Evolutionary conservation across 78 protist species (phyloP), one percentile per base, ranked within the genome.

Genomic region (Dictyostelium firmibasis): DNA sequence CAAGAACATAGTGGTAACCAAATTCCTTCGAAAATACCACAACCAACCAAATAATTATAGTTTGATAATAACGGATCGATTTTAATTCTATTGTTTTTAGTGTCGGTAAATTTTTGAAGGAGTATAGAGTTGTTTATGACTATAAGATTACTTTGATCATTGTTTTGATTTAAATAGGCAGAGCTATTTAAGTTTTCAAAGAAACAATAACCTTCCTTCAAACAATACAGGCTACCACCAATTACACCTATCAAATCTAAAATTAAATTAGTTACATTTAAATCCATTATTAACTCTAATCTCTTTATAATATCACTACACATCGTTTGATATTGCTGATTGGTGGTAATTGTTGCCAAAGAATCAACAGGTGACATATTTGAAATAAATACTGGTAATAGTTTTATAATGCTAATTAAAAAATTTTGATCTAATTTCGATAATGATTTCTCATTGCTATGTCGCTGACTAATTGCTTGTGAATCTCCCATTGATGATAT

Each of bases 141-240:
- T 38, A 77, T 41, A 38, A 77, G 27, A 31, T 81, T 81, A 25
- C 29, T 29, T 47, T 81, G 27, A 11, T 16, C 43, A 11, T 14
- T 47, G 20, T 50, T 81, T 1, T 36, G n/a, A 16, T 29, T 29
- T 14, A 27, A 6, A 14, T 81, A 27, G 1, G 70, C 31, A 29
- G 8, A 27, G n/a, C 20, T 47, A 41, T 81, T 50, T 50, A 81
- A 18, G 25, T 50, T 36, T 53, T 81, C 50, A 29, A 29, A 31
- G 20, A 36, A 36, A 50, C 64, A 81, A 50, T 7, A 81, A 50
- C 85, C 64, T 13, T 50, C 85, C 33, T 83, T 83, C 25, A 83
- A 60, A 33, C 86, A 83, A 60, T 35, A 31, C n/a, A 83, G 62
- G 62, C 86, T 60, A 9, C 86, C 86, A 35, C 86, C 86, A 60